Percentiles rank a stretch among this genome's conserved stretches.
These are phyloP conservation scores for Arthrobotrys sphaeroides DNA, from an alignment of 2,329 filamentous ascomycete species.

Conservation along the genomic window DNA sequence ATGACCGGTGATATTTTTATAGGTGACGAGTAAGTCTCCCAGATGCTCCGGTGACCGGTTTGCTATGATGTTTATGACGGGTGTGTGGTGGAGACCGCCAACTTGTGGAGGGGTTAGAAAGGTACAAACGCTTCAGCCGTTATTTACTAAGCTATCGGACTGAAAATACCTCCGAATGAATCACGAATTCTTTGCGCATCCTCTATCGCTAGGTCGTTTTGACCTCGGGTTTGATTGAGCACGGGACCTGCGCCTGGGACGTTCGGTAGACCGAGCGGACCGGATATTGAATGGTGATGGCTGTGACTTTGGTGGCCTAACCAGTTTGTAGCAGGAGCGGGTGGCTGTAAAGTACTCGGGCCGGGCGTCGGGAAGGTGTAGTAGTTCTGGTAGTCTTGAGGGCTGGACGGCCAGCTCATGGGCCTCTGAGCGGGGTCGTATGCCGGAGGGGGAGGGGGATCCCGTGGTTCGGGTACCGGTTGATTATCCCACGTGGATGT, in stretches of 20 bases:
- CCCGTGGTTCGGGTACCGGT: background rate
- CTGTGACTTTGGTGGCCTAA: conserved; percentile 8
- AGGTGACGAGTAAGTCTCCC: conserved; percentile 20
- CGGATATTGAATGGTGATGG: conserved; percentile 41
- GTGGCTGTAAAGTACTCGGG: conserved; percentile 10
- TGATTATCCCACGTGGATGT: background rate
- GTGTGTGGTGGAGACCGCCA: conserved; percentile 37
- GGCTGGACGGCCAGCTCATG: conserved; percentile 42
- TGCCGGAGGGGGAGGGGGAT: conserved; percentile 1
- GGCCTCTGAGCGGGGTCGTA: conserved; percentile 32
- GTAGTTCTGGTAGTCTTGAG: conserved; percentile 18
- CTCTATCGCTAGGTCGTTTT: conserved; percentile 33
- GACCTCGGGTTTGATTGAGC: background rate
- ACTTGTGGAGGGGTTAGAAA: conserved; percentile 15
- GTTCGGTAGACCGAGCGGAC: conserved; percentile 22
- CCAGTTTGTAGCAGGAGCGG: background rate
- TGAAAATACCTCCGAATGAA: conserved; percentile 45
- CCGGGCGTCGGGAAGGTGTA: background rate
- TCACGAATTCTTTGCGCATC: conserved; percentile 44
- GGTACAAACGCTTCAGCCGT: no score
- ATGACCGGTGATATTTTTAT: conserved; percentile 42
- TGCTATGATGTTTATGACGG: conserved; percentile 43
- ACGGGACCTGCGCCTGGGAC: background rate
- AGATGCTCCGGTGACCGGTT: conserved; percentile 39
- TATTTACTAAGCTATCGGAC: background rate